phyloP scores from a whole-genome alignment of 148 eudicot genomes.

The Spergularia marina region DNA sequence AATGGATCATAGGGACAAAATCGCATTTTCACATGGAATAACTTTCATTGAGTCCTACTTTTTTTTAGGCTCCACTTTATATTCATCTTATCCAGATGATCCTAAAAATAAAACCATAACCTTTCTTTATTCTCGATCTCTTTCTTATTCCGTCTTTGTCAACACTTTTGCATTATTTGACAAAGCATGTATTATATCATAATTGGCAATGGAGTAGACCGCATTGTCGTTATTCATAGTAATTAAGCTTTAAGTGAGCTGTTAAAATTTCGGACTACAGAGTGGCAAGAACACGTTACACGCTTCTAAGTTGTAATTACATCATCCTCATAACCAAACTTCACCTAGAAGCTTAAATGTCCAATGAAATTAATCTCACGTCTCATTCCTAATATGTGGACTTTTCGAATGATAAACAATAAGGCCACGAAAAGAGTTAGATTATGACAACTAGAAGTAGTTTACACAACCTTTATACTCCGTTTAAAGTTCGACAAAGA shows the following conservation, averaged over 20 bases:
- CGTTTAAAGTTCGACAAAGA: too few species aligned
- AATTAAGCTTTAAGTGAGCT: neutral
- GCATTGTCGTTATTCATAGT: neutral
- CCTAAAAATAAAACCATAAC: neutral
- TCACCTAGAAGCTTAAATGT: slow-evolving; percentile 1
- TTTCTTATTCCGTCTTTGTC: slow-evolving; percentile 8
- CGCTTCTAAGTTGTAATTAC: slow-evolving; percentile 1
- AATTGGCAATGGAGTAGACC: neutral
- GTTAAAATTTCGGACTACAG: neutral
- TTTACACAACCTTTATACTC: too few species aligned
- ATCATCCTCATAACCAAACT: slow-evolving; percentile 17
- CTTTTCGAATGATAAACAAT: neutral
- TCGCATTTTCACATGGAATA: neutral
- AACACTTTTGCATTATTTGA: slow-evolving; percentile 8
- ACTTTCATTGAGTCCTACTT: slow-evolving; percentile 1
- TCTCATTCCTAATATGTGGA: neutral
- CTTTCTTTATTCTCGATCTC: slow-evolving; percentile 10
- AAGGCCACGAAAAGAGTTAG: slow-evolving; percentile 2
- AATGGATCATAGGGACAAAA: too few species aligned
- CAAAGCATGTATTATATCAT: neutral
- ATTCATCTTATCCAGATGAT: slow-evolving; percentile 17
- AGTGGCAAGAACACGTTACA: slow-evolving; percentile 16
- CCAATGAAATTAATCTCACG: neutral
- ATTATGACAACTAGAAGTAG: too few species aligned
- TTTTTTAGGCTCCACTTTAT: slow-evolving; percentile 6